A percentile compares a stretch with the other conserved stretches of the same genome.
These are phyloP conservation scores for Apiospora sp. DNA, from an alignment of 2,329 filamentous ascomycete species.

Conservation along the genomic window DNA sequence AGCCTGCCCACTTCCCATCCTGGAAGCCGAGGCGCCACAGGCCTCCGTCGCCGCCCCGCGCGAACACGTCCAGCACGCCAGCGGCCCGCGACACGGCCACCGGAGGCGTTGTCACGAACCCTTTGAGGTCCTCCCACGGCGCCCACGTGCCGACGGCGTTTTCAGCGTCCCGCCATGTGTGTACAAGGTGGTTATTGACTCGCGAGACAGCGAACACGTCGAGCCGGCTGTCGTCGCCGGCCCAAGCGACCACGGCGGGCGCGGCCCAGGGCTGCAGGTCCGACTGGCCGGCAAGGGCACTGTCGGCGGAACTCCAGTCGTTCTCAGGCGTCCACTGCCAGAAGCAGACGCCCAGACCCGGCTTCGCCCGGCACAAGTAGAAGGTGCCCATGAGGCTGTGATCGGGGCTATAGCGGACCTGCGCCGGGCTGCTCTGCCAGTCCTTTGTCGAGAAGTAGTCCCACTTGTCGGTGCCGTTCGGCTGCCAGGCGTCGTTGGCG, in stretches of 20 bases:
- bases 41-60: constrained; percentile 17
- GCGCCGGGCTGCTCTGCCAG: not conserved
- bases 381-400: not conserved
- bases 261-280: constrained; percentile 23
- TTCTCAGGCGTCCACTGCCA: not conserved
- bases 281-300: not conserved
- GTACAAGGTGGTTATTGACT: constrained; percentile 23
- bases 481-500: not conserved
- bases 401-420: not conserved
- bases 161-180: not conserved
- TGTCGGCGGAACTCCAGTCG: not conserved
- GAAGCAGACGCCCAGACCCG: constrained; percentile 9
- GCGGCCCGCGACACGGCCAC: constrained; percentile 7
- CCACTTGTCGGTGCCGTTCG: not conserved
- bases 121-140: constrained; percentile 22
- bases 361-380: not conserved
- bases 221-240: constrained; percentile 9
- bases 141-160: not conserved
- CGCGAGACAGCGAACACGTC: constrained; percentile 21
- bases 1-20: not conserved
- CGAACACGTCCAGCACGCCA: constrained; percentile 23
- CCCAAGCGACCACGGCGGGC: constrained; percentile 20
- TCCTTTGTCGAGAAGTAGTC: not conserved
- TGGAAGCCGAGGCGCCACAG: constrained; percentile 11
- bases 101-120: constrained; percentile 25